Base-by-base conservation (phyloP, 176 grass and related monocot species). In the Lolium multiflorum region DNA sequence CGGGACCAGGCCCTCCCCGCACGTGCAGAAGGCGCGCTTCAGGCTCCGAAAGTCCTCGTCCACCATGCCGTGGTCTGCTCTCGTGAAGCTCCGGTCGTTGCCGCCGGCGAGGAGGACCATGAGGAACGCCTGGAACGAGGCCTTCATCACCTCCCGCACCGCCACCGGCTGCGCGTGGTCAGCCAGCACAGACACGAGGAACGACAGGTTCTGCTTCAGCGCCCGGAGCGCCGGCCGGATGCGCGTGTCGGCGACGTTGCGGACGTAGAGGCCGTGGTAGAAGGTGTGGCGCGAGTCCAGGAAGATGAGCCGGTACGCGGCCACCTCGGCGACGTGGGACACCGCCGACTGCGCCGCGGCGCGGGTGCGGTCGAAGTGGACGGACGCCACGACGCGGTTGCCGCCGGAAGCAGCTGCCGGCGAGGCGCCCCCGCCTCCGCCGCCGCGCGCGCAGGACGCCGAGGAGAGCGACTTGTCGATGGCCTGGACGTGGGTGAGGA, bases 101-200 rank as follows among this genome's bases (percentile, higher is more conserved):
- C 93, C 93, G 24, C 93, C 87, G 11, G 93, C 83, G 58, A 98
- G 88, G 82, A 98, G 83, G 25, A 94, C 93, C 93, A 91, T 95
- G 1, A 95, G 66, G 86, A 98, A 95, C 9, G 89, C 93, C 21
- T 89, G 88, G 74, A 95, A 92, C 6, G 91, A 83, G 10, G 77
- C 93, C 48, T 87, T 91, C 91, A 93, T 90, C 67, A 94, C 90
- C 84, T 93, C 94, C 38, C 83, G 82, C 77, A 84, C 89, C 1
- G 89, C 93, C 35, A 88, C 82, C 4, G 96, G 88, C 61, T 89
- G 93, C 69, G 93, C 93, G 20, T 56, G 86, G 67, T 98, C 96
- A 3, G 44, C 76, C 3, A 98, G 85, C 8, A 95, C 82, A 8
- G 90, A 77, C 57, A 89, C 74, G 3, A 98, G 90, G 83, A 95